Conservation (phyloP, 2,329 filamentous ascomycete genomes). For the Aureobasidium melanogenum region DNA sequence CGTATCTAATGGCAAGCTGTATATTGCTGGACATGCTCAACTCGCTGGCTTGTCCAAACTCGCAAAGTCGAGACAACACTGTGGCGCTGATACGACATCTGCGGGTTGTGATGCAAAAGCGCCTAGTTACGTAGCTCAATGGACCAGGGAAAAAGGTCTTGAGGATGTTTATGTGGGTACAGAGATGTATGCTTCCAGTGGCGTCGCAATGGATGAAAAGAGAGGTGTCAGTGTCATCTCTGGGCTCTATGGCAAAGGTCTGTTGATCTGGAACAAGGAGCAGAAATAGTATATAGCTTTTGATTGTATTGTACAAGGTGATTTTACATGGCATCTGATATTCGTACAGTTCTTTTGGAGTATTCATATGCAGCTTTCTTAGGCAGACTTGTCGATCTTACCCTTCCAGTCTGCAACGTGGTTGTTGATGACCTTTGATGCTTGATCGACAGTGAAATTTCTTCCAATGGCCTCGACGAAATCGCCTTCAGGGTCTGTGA, state of each 20-base stretch:
- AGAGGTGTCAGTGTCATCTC: constrained; percentile 28
- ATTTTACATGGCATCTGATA: background rate
- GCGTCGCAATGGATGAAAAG: constrained; percentile 29
- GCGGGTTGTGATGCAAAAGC: constrained; percentile 16
- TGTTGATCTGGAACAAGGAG: constrained; percentile 27
- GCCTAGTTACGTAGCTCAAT: constrained; percentile 32
- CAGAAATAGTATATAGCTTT: background rate
- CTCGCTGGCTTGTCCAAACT: constrained; percentile 23
- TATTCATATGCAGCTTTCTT: background rate
- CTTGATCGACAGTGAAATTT: constrained; percentile 85
- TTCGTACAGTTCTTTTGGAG: background rate
- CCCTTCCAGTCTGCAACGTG: constrained; percentile 75
- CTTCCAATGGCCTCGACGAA: constrained; percentile 95
- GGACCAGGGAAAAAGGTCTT: constrained; percentile 28
- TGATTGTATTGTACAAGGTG: background rate
- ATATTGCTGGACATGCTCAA: constrained; percentile 35
- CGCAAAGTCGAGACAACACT: constrained; percentile 18
- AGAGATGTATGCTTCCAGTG: constrained; percentile 29
- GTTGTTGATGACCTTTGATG: constrained; percentile 70
- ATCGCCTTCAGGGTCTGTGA: constrained; percentile 79
- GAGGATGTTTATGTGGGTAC: constrained; percentile 29
- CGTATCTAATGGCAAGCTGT: constrained; percentile 28
- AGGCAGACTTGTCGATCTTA: constrained; percentile 38
- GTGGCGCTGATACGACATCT: constrained; percentile 14
- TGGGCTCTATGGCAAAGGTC: constrained; percentile 34